Percentiles rank a stretch among this genome's conserved stretches.
Conservation (phyloP, 78 protist species). For the Parvularia atlantis region DNA sequence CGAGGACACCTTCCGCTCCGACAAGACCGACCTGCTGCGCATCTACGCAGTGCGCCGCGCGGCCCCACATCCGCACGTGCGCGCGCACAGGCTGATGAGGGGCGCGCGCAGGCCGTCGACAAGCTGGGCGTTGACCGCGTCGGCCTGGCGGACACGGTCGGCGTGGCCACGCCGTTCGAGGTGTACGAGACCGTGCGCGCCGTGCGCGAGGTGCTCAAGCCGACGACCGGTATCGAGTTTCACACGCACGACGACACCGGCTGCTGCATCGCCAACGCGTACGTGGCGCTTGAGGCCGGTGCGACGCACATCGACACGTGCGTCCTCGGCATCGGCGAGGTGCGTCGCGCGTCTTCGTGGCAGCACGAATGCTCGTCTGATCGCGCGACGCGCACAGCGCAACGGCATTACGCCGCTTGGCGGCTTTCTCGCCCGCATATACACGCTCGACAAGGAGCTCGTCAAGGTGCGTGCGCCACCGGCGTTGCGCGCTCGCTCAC, state of each 20-base stretch:
- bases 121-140: conserved; percentile 50
- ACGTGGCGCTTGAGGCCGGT: conserved; percentile 52
- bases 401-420: conserved; percentile 72
- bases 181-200: conserved; percentile 24
- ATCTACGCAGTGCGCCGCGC: too few species aligned
- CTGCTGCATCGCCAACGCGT: conserved; percentile 55
- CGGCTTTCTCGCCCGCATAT: conserved; percentile 59
- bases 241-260: conserved; percentile 73
- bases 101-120: too few species aligned
- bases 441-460: conserved; percentile 34
- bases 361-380: too few species aligned
- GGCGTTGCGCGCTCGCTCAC: not conserved
- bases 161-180: not conserved
- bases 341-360: too few species aligned
- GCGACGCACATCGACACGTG: conserved; percentile 64
- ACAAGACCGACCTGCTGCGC: conserved; percentile 28
- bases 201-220: conserved; percentile 29
- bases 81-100: too few species aligned
- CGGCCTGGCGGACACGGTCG: conserved; percentile 65
- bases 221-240: conserved; percentile 41
- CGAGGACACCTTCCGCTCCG: conserved; percentile 58
- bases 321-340: conserved; percentile 71
- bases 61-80: too few species aligned
- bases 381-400: too few species aligned
- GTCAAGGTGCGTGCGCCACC: not conserved